Evolutionary conservation across 768 basidiomycete genomes (phyloP), one percentile per base, ranked within the genome.

Genomic region (Agaricus subrufescens): DNA sequence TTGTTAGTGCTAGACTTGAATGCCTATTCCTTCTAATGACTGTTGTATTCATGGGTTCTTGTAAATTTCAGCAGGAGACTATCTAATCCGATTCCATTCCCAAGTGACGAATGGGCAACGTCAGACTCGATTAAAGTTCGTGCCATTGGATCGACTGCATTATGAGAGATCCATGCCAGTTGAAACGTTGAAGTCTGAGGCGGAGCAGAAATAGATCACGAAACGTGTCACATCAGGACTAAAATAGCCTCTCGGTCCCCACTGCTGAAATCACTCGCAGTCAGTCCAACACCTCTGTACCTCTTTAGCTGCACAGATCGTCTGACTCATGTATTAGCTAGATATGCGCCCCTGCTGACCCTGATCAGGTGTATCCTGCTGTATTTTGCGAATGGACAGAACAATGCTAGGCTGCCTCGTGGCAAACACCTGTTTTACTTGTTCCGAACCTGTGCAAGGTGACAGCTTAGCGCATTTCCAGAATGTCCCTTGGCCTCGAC

Each of bases 401-500:
- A 56, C 31, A 45, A 50, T 34, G n/a, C 19, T 19, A 19, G 19
- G 31, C 30, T 50, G 55, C 55, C 55, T 56, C 55, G 23, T 56
- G 55, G 55, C 49, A 50, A 27, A 29, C 40, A 42, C 48, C 55
- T 50, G 48, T 44, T 50, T 19, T 14, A 8, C 49, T 43, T 45
- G 55, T 56, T 50, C 42, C 31, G 48, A 19, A 15, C 37, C 23
- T 38, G 23, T 26, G 30, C 55, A 56, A 50, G 40, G 50, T 49
- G 37, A 56, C 48, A 56, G 55, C 55, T 50, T 48, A 43, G 37
- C 50, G 55, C 55, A 56, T 56, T 34, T 40, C 39, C 55, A 50
- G 49, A 50, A 50, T 14, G 55, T 31, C 26, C 55, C 42, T 46
- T 42, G 14, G 38, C 37, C 15, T 50, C 42, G 46, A 45, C 48